phyloP scores from a whole-genome alignment of 2,329 filamentous ascomycete genomes.

The Amylocarpus encephaloides region DNA sequence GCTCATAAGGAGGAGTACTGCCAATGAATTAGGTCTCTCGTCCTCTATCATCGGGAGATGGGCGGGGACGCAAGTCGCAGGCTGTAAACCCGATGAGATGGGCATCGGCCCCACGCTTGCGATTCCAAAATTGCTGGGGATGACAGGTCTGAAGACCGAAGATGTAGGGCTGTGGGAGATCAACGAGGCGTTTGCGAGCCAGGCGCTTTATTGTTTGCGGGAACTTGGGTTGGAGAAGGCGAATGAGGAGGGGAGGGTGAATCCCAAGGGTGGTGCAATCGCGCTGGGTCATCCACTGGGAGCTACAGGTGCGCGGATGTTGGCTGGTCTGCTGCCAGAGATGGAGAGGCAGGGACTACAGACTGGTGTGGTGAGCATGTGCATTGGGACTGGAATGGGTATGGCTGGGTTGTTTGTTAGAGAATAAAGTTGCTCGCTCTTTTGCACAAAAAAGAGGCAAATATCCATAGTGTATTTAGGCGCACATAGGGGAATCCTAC shows the following conservation, averaged over 20 bases:
- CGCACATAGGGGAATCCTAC: too few relatives aligned
- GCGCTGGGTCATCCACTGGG: constrained; percentile 90
- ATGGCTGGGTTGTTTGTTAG: constrained; percentile 63
- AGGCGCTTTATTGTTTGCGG: constrained; percentile 64
- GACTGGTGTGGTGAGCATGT: constrained; percentile 87
- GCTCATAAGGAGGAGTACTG: constrained; percentile 78
- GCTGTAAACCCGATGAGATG: constrained; percentile 89
- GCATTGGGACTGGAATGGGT: constrained; percentile 75
- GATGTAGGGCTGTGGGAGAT: constrained; percentile 89
- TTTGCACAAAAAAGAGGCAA: neutral
- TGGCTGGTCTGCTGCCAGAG: constrained; percentile 59
- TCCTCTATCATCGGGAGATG: constrained; percentile 74
- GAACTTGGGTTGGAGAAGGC: constrained; percentile 58
- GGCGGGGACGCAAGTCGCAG: constrained; percentile 67
- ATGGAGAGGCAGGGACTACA: constrained; percentile 61
- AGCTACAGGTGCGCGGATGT: constrained; percentile 77
- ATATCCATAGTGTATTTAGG: too few relatives aligned
- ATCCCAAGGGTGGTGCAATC: constrained; percentile 89
- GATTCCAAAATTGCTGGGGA: constrained; percentile 72
- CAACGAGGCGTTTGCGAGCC: constrained; percentile 73
- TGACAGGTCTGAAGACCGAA: constrained; percentile 56
- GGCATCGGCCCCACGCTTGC: constrained; percentile 82
- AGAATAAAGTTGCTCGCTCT: constrained; percentile 40
- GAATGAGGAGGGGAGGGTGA: constrained; percentile 64
- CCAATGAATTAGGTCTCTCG: constrained; percentile 63